These are phyloP conservation scores for Acer saccharum DNA, from an alignment of 345 rosid species.

Conservation along the genomic window DNA sequence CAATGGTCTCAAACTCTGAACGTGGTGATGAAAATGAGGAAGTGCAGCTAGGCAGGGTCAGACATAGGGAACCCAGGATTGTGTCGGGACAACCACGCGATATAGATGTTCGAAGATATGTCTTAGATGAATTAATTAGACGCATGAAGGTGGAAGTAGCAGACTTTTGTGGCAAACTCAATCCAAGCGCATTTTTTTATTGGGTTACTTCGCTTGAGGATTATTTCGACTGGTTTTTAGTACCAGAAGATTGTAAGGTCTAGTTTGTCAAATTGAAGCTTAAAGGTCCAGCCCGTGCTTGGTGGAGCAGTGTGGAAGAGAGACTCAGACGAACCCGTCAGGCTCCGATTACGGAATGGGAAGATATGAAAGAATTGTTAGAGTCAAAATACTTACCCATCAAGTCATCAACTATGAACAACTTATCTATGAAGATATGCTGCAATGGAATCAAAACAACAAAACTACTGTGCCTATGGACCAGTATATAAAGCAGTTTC, in stretches of 20 bases:
- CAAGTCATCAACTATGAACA: conserved; percentile 3
- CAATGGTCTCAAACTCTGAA: too few species aligned
- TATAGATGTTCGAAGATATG: neutral
- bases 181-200: neutral
- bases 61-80: too few species aligned
- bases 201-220: neutral
- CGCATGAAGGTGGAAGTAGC: neutral
- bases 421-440: neutral
- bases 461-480: neutral
- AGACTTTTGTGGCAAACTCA: neutral
- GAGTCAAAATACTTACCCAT: too few species aligned
- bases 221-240: neutral
- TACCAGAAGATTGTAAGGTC: neutral
- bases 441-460: neutral
- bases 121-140: neutral
- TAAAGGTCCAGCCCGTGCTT: neutral
- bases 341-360: neutral
- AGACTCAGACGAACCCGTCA: neutral
- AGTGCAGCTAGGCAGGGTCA: too few species aligned
- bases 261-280: neutral
- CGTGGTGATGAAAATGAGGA: too few species aligned
- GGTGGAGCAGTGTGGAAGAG: neutral
- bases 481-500: neutral
- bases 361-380: neutral
- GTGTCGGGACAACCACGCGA: too few species aligned